Conservation (phyloP, 2,329 filamentous ascomycete genomes). For the Nannizzia gypsea region DNA sequence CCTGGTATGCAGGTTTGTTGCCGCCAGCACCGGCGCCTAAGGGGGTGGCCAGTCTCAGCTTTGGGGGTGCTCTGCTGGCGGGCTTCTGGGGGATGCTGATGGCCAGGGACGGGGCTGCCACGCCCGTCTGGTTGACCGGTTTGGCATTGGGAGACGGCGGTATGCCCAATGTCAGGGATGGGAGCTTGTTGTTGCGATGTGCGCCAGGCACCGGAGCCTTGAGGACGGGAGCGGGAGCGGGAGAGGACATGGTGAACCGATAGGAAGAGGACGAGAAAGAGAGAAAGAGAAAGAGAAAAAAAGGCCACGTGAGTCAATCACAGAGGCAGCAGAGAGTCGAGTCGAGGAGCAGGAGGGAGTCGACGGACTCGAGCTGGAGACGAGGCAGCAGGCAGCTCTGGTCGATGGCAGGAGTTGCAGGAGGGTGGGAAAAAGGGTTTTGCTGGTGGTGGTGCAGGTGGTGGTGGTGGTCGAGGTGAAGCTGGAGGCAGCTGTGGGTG, state of each 20-base stretch:
- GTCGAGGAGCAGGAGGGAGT: neutral
- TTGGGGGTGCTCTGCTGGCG: constrained; percentile 44
- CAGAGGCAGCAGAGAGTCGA: neutral
- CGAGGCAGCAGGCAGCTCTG: neutral
- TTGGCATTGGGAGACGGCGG: constrained; percentile 75
- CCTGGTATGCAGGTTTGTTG: constrained; percentile 43
- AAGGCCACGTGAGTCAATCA: constrained; percentile 5
- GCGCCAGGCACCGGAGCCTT: constrained; percentile 68
- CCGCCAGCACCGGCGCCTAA: constrained; percentile 48
- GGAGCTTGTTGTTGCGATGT: constrained; percentile 50
- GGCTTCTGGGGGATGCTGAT: constrained; percentile 22
- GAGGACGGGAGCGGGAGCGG: constrained; percentile 54
- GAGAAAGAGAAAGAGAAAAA: no score
- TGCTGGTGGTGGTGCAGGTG: no score
- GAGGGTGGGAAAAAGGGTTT: no score
- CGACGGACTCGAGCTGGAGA: neutral
- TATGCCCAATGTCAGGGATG: constrained; percentile 77
- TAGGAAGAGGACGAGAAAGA: no score
- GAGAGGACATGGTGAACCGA: constrained; percentile 52
- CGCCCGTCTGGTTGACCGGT: constrained; percentile 42
- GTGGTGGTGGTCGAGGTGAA: neutral
- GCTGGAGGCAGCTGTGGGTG: neutral
- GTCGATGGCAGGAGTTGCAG: no score
- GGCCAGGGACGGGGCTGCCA: constrained; percentile 20
- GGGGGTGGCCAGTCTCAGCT: constrained; percentile 73